phyloP scores from a whole-genome alignment of 345 rosid genomes.

The Populus alba region DNA sequence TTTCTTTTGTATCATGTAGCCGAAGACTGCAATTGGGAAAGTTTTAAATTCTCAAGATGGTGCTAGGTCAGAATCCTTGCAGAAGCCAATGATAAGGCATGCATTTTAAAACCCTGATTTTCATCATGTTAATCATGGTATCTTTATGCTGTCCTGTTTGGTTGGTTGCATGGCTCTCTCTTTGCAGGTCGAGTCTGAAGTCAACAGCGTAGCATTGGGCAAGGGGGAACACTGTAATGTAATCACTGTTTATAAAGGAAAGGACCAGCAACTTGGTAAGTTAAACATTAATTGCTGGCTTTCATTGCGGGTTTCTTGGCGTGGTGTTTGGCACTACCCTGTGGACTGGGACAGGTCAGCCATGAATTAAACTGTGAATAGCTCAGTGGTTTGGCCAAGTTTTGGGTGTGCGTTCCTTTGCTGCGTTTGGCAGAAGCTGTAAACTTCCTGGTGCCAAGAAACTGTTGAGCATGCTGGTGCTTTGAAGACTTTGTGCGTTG shows the following conservation, averaged over 20 bases:
- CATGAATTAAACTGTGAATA: background rate
- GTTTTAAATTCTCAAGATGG: slow-evolving; percentile 44
- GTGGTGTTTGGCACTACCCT: background rate
- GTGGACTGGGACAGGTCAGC: background rate
- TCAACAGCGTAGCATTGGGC: slow-evolving; percentile 21
- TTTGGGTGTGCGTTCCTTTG: background rate
- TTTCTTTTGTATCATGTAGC: slow-evolving; percentile 31
- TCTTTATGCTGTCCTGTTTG: slow-evolving; percentile 37
- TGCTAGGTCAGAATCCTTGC: slow-evolving; percentile 69
- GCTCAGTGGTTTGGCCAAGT: background rate
- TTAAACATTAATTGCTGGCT: slow-evolving; percentile 12
- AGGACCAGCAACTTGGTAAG: slow-evolving; percentile 8
- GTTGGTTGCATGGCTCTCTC: slow-evolving; percentile 11
- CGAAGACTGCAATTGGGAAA: slow-evolving; percentile 37
- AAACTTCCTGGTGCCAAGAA: background rate
- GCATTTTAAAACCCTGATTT: slow-evolving; percentile 38
- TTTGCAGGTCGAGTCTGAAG: slow-evolving; percentile 39
- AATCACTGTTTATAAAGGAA: background rate
- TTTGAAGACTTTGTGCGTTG: background rate
- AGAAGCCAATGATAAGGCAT: slow-evolving; percentile 59
- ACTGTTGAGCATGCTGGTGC: background rate
- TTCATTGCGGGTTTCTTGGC: background rate
- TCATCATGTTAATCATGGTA: slow-evolving; percentile 25
- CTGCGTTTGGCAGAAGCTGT: background rate
- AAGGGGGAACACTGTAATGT: background rate